Percentiles rank a stretch among this genome's conserved stretches.
Evolutionary conservation across 176 grass and related monocot species (phyloP).

Genomic region (Carex myosuroides): DNA sequence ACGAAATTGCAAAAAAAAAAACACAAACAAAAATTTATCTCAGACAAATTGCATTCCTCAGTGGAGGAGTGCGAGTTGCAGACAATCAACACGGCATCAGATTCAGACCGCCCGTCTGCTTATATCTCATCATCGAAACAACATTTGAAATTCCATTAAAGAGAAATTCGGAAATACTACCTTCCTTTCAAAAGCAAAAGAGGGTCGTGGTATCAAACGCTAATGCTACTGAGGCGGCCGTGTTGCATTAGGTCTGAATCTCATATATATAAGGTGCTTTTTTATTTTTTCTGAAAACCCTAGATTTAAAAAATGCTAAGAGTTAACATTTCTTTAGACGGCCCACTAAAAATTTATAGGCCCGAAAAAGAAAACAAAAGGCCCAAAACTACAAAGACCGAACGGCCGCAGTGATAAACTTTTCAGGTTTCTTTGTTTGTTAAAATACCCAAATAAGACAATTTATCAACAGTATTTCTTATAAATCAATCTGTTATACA

Average conservation of each 20-base stretch:
- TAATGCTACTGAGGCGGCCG: neutral
- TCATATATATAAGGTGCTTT: neutral
- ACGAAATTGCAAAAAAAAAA: neutral
- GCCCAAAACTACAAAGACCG: no score
- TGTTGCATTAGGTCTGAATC: neutral
- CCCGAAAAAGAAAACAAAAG: no score
- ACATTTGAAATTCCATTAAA: neutral
- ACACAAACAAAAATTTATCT: slow-evolving; percentile 31
- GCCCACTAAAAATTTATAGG: no score
- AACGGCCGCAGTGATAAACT: no score
- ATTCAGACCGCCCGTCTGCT: slow-evolving; percentile 99
- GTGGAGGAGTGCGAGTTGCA: slow-evolving; percentile 43
- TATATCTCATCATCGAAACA: slow-evolving; percentile 55
- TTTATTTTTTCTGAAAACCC: neutral
- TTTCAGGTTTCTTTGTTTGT: no score
- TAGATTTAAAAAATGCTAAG: neutral
- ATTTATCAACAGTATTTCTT: neutral
- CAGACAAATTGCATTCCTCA: slow-evolving; percentile 37
- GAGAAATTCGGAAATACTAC: neutral
- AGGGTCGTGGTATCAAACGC: neutral
- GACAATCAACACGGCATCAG: slow-evolving; percentile 99
- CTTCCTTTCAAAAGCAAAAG: neutral
- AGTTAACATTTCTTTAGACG: no score
- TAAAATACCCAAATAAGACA: no score
- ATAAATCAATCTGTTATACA: no score